phyloP scores from a whole-genome alignment of 306 rosid species.

The Benincasa hispida region DNA sequence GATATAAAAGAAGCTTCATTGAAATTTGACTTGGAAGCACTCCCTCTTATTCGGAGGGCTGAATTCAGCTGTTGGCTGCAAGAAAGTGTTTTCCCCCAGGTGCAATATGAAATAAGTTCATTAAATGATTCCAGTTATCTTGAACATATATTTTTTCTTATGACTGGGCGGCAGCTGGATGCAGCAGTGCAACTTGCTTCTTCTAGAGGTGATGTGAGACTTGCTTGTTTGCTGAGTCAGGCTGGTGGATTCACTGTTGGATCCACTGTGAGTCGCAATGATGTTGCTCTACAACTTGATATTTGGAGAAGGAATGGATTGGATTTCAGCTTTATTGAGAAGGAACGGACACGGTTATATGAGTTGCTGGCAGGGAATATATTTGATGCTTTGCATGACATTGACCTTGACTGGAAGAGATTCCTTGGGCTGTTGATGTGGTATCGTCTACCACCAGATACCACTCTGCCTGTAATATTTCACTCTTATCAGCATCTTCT shows the following conservation, averaged over 20 bases:
- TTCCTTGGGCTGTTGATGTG: slow-evolving; percentile 88
- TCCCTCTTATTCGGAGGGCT: slow-evolving; percentile 83
- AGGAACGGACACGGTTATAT: slow-evolving; percentile 63
- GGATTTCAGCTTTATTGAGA: slow-evolving; percentile 83
- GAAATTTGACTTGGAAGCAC: slow-evolving; percentile 69
- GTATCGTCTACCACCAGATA: slow-evolving; percentile 64
- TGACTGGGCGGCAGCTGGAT: slow-evolving; percentile 80
- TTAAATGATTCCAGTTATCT: slow-evolving; percentile 59
- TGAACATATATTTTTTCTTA: slow-evolving; percentile 55
- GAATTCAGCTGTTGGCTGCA: slow-evolving; percentile 95
- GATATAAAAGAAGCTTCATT: slow-evolving; percentile 49
- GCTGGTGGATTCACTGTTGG: slow-evolving; percentile 88
- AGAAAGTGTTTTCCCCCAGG: slow-evolving; percentile 72
- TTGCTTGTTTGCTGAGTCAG: slow-evolving; percentile 85
- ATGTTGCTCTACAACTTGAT: slow-evolving; percentile 67
- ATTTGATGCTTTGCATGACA: slow-evolving; percentile 40
- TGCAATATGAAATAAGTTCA: slow-evolving; percentile 67
- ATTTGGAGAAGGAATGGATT: slow-evolving; percentile 76
- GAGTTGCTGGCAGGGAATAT: slow-evolving; percentile 80
- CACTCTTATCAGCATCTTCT: slow-evolving; percentile 61
- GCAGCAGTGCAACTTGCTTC: slow-evolving; percentile 75
- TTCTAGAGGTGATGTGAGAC: slow-evolving; percentile 80
- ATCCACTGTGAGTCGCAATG: slow-evolving; percentile 61
- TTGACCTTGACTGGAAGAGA: slow-evolving; percentile 85
- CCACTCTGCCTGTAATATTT: slow-evolving; percentile 58